Conservation (phyloP, 768 basidiomycete genomes). For the Trametes coccinea region DNA sequence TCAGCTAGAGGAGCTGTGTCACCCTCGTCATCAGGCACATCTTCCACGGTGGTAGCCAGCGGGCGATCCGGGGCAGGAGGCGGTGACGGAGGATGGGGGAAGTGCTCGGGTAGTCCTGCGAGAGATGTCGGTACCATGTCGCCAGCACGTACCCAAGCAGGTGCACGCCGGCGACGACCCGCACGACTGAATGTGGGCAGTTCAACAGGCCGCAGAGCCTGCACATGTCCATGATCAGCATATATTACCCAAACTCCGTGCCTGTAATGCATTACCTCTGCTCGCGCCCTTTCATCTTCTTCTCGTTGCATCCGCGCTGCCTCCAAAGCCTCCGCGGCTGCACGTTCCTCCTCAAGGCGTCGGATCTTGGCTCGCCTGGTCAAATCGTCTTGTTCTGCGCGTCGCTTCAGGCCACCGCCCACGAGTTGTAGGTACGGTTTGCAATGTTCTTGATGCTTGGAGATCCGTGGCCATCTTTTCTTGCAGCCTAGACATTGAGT, state of each 20-base stretch:
- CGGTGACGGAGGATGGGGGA: neutral
- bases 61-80: neutral
- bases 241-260: too few relatives aligned
- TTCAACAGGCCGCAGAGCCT: neutral
- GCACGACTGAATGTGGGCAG: neutral
- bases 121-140: slow-evolving; percentile 4
- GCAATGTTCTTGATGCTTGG: neutral
- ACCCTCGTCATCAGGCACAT: neutral
- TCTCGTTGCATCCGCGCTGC: neutral
- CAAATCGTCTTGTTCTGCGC: neutral
- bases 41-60: neutral
- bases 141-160: neutral
- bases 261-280: too few relatives aligned
- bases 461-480: neutral
- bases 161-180: neutral
- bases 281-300: neutral
- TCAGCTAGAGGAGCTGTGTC: too few relatives aligned
- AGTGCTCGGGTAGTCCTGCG: neutral
- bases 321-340: neutral
- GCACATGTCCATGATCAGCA: neutral
- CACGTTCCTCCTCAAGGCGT: neutral
- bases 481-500: neutral
- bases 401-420: neutral
- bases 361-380: neutral
- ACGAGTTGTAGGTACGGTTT: neutral